Evolutionary conservation across 169 alveolate species (phyloP).

Genomic region (Neospora caninum): DNA sequence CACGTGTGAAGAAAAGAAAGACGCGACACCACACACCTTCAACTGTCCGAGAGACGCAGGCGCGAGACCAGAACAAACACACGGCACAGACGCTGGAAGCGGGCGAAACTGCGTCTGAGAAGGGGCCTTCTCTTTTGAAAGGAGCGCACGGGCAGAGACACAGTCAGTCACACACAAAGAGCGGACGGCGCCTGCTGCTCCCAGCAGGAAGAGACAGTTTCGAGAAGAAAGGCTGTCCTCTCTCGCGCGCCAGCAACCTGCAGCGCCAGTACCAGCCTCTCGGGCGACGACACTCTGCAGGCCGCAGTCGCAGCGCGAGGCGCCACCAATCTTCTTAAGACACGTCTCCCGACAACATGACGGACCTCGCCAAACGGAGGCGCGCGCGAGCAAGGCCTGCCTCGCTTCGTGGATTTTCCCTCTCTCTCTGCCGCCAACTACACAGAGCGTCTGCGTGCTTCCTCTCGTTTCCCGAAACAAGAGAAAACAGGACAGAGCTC

Average conservation of each 20-base stretch:
- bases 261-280: neutral
- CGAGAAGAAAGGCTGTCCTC: neutral
- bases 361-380: neutral
- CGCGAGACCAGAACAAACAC: too few relatives aligned
- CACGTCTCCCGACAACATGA: neutral
- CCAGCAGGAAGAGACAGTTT: neutral
- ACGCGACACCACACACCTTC: neutral
- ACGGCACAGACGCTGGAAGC: too few relatives aligned
- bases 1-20: neutral
- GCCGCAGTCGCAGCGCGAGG: neutral
- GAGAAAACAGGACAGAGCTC: too few relatives aligned
- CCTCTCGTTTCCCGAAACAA: too few relatives aligned
- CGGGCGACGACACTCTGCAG: neutral
- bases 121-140: too few relatives aligned
- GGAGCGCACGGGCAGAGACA: too few relatives aligned
- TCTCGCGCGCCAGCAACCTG: neutral
- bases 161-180: too few relatives aligned
- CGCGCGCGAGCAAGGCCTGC: neutral
- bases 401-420: too few relatives aligned
- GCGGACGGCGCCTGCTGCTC: conserved; percentile 17
- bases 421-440: too few relatives aligned
- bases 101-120: too few relatives aligned
- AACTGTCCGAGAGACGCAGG: neutral
- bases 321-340: neutral
- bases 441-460: too few relatives aligned